Evolutionary conservation across 495 filamentous ascomycete species (phyloP), one percentile per base, ranked within the genome.

Genomic region (Podospora fimiseda): DNA sequence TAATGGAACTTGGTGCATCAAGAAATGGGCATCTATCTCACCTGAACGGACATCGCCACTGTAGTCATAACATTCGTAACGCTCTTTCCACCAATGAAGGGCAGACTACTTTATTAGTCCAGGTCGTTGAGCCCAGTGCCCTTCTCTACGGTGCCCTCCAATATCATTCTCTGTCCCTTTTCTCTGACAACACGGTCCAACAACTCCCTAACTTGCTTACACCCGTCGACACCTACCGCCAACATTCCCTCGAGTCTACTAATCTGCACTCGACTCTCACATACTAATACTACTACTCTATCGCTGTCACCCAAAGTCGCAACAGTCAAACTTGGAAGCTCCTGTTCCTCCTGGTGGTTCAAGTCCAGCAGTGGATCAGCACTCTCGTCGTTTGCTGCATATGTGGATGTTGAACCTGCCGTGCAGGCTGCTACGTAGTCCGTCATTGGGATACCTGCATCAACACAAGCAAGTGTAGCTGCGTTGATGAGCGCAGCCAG

Each of bases 371-470:
- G 65, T 15, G 94, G 94, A 61, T 96, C 90, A 2, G 89, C 82
- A n/a, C 49, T 60, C 45, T 83, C 82, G 58, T 87, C 85, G 36
- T 74, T 73, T n/a, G 79, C 76, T 14, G 74, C 75, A 33, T 83
- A 83, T 16, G 80, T 80, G 0, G 76, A 79, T 9, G 87, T 90
- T 59, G 85, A 86, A 14, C 89, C 93, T 1, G 86, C 83, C 9
- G 90, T 95, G 68, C 89, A 94, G 9, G 90, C 89, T n/a, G 79
- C 80, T 0, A 97, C 76, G 60, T 96, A 91, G 60, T 93, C 89
- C 2, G 79, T 77, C 90, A 96, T 96, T 33, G 94, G 93, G 21
- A 99, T 81, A 23, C 93, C 93, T 2, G 94, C 94, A 63, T 97
- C 93, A 43, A 96, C 83, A 18, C 96, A 82, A 0, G 94, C 93